Evolutionary conservation across 495 filamentous ascomycete genomes (phyloP).

Genomic region (Acidomyces sp.): DNA sequence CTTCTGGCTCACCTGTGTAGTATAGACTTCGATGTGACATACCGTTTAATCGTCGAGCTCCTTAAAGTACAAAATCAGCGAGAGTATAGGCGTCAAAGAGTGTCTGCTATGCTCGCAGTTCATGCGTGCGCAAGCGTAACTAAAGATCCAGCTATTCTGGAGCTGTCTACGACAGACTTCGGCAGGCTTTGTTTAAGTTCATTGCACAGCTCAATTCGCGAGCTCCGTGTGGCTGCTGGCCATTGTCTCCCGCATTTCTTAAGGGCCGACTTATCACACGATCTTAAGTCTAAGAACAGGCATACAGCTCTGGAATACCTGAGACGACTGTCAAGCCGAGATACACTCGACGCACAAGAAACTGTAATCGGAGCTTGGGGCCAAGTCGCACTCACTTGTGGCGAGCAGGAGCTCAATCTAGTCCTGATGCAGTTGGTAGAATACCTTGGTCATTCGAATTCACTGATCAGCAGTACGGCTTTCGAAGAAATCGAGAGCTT

Average conservation of each 20-base stretch:
- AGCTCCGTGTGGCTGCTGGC: conserved; percentile 72
- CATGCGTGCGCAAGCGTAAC: conserved; percentile 56
- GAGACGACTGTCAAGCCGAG: conserved; percentile 52
- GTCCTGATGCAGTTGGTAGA: conserved; percentile 71
- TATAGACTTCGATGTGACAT: conserved; percentile 19
- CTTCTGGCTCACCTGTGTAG: conserved; percentile 17
- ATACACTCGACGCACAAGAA: conserved; percentile 54
- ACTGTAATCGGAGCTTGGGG: conserved; percentile 75
- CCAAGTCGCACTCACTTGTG: conserved; percentile 56
- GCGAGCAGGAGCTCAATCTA: conserved; percentile 71
- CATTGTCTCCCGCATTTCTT: conserved; percentile 56
- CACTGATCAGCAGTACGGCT: conserved; percentile 61
- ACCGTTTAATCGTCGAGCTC: conserved; percentile 43
- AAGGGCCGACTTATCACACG: conserved; percentile 32
- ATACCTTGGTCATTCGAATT: conserved; percentile 73
- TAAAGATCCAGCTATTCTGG: conserved; percentile 39
- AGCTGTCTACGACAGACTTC: conserved; percentile 49
- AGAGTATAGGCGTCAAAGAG: conserved; percentile 47
- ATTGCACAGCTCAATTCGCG: conserved; percentile 67
- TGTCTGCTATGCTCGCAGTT: conserved; percentile 60
- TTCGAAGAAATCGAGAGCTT: conserved; percentile 65
- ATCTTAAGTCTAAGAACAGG: conserved; percentile 49
- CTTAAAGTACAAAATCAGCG: conserved; percentile 43
- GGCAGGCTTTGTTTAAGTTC: conserved; percentile 74
- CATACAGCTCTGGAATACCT: conserved; percentile 54